Conservation (phyloP, 2,329 filamentous ascomycete genomes). For the Fusarium lateritium region DNA sequence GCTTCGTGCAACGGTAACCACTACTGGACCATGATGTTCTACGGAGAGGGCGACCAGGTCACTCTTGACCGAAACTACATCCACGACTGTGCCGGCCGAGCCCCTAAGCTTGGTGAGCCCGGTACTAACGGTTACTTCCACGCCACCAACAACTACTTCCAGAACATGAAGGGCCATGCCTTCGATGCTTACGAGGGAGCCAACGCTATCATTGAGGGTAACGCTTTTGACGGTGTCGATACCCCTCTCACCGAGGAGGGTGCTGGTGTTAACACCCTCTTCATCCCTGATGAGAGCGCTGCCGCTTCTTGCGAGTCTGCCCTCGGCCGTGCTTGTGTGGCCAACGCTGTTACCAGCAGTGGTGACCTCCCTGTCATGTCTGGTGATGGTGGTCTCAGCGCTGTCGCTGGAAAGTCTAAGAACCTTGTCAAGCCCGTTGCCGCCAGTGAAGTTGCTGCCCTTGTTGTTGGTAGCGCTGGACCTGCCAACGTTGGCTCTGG, state of each 20-base stretch:
- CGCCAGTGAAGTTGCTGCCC: constrained; percentile 44
- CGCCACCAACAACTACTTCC: constrained; percentile 50
- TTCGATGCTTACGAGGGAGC: constrained; percentile 63
- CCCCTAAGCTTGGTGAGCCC: constrained; percentile 52
- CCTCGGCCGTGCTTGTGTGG: constrained; percentile 44
- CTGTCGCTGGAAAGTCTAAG: constrained; percentile 26
- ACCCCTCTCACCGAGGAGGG: constrained; percentile 54
- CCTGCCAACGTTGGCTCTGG: constrained; percentile 46
- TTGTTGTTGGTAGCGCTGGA: constrained; percentile 45
- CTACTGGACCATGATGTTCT: constrained; percentile 54
- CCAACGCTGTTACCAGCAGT: constrained; percentile 43
- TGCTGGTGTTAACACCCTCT: constrained; percentile 38
- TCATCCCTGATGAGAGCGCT: constrained; percentile 34
- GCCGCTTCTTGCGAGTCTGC: constrained; percentile 39
- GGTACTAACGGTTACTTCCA: constrained; percentile 44
- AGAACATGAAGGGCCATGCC: constrained; percentile 59
- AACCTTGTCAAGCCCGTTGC: constrained; percentile 48
- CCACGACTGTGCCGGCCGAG: constrained; percentile 49
- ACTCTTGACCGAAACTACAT: constrained; percentile 49
- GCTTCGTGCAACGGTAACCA: constrained; percentile 52
- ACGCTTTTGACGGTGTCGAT: constrained; percentile 48
- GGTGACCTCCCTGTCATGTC: constrained; percentile 45
- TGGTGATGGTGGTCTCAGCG: constrained; percentile 34
- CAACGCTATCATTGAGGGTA: constrained; percentile 47
- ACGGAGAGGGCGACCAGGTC: constrained; percentile 47